phyloP scores from a whole-genome alignment of 768 basidiomycete species.

The Podaxis sp. region DNA sequence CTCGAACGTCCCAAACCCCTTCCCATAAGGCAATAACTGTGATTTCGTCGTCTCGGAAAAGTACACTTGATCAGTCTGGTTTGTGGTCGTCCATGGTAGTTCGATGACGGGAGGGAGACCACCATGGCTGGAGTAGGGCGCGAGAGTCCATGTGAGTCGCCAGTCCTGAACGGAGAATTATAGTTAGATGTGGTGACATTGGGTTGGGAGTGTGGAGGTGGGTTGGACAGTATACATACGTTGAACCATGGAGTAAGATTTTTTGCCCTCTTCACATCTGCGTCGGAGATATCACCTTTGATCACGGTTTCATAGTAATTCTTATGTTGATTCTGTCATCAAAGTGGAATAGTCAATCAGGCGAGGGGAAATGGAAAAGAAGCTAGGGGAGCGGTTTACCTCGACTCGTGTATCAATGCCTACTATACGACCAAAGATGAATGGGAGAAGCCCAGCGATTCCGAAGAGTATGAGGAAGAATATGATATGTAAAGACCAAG shows the following conservation, averaged over 20 bases:
- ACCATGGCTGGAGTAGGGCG: constrained; percentile 34
- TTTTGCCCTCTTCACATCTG: constrained; percentile 31
- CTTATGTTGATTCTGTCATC: constrained; percentile 29
- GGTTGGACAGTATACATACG: neutral
- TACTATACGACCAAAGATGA: constrained; percentile 36
- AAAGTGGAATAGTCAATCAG: neutral
- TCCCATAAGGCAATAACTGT: constrained; percentile 32
- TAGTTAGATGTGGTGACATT: neutral
- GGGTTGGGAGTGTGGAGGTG: neutral
- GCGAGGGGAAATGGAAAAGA: too few relatives aligned
- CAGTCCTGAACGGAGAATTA: constrained; percentile 24
- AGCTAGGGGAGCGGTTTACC: constrained; percentile 20
- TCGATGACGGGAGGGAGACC: constrained; percentile 32
- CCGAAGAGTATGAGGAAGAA: constrained; percentile 33
- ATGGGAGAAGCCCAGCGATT: constrained; percentile 28
- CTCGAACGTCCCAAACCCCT: constrained; percentile 37
- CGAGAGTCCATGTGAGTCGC: constrained; percentile 36
- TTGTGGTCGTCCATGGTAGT: constrained; percentile 22
- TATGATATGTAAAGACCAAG: constrained; percentile 35
- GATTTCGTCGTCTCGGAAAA: constrained; percentile 34
- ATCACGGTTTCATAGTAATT: constrained; percentile 35
- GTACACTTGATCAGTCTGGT: constrained; percentile 27
- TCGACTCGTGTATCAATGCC: constrained; percentile 28
- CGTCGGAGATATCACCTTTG: constrained; percentile 30
- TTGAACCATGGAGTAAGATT: constrained; percentile 24